phyloP scores from a whole-genome alignment of 129 eudicot species.

The Dittrichia graveolens region DNA sequence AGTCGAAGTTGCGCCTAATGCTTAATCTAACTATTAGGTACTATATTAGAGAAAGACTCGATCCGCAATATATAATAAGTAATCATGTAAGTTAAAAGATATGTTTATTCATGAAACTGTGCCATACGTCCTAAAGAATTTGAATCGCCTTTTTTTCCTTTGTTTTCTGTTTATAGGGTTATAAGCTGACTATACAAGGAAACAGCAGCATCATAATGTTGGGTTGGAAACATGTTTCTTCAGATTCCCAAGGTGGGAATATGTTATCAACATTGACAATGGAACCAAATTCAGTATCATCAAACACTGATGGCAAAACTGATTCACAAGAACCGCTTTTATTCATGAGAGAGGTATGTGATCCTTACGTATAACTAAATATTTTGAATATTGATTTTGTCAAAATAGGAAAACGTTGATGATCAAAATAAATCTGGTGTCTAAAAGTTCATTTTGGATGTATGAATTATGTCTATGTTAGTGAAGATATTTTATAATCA shows the following conservation, averaged over 20 bases:
- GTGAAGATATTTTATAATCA: too few species aligned
- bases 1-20: background rate
- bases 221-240: slow-evolving; percentile 67
- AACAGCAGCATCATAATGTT: slow-evolving; percentile 50
- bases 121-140: too few species aligned
- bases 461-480: too few species aligned
- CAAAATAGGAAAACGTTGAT: too few species aligned
- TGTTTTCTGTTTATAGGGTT: slow-evolving; percentile 50
- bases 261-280: slow-evolving; percentile 68
- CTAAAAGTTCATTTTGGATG: too few species aligned
- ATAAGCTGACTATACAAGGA: slow-evolving; percentile 77
- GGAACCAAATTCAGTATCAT: slow-evolving; percentile 40
- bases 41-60: too few species aligned
- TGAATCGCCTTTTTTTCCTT: background rate
- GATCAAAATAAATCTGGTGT: too few species aligned
- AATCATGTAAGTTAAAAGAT: too few species aligned
- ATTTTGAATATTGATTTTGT: too few species aligned
- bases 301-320: slow-evolving; percentile 26
- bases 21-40: background rate
- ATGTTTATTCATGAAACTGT: background rate
- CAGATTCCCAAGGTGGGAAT: slow-evolving; percentile 51
- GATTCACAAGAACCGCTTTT: slow-evolving; percentile 37
- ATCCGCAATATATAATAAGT: too few species aligned
- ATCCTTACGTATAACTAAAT: background rate
- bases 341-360: slow-evolving; percentile 72